Evolutionary conservation across 2,329 filamentous ascomycete genomes (phyloP).

Genomic region (Aureobasidium pullulans): DNA sequence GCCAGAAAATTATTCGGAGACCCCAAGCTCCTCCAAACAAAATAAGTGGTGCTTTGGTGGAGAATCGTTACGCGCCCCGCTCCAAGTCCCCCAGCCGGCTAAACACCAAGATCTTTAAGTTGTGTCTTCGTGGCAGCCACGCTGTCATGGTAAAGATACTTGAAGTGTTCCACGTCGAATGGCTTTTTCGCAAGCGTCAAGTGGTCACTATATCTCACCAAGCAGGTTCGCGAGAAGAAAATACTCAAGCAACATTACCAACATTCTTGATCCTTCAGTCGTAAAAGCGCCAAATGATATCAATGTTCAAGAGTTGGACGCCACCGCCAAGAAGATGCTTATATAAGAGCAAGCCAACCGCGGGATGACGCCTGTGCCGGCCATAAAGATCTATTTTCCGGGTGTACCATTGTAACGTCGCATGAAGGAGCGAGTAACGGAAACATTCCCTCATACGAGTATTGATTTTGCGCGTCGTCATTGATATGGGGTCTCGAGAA

Average conservation of each 20-base stretch:
- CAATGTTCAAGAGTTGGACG: background rate
- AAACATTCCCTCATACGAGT: background rate
- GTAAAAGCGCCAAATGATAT: background rate
- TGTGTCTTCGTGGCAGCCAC: background rate
- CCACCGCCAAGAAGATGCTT: background rate
- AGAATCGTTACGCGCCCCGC: background rate
- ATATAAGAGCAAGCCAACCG: conserved; percentile 3
- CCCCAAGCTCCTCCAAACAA: background rate
- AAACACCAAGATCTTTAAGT: background rate
- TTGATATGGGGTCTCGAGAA: background rate
- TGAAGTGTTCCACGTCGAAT: background rate
- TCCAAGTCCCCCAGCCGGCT: background rate
- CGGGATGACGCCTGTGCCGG: background rate
- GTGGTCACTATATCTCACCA: background rate
- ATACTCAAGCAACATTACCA: background rate
- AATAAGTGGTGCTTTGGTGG: conserved; percentile 6
- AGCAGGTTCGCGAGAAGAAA: background rate
- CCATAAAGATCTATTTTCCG: background rate
- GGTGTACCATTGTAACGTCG: background rate
- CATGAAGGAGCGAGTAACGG: conserved; percentile 1
- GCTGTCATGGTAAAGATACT: background rate
- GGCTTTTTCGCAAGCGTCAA: too few species aligned
- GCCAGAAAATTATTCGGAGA: conserved; percentile 10
- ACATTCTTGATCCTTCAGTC: background rate
- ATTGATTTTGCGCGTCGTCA: conserved; percentile 4